Conservation (phyloP, 768 basidiomycete genomes). For the Symmetrospora coprosmae region DNA sequence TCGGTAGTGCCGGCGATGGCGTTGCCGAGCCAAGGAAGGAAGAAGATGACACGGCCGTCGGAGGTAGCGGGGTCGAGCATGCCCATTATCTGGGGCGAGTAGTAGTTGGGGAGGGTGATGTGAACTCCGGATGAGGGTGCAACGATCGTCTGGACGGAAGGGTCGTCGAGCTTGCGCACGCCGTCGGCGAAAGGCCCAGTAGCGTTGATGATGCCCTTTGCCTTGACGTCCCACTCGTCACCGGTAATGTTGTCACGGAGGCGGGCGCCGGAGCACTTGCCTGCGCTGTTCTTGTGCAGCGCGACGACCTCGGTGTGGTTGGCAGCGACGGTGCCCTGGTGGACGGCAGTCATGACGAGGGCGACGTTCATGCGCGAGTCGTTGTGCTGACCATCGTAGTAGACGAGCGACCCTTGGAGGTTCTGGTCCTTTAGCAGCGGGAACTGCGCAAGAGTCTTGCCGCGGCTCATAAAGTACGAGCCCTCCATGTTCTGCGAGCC, state of each 20-base stretch:
- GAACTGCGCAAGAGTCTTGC: slow-evolving; percentile 83
- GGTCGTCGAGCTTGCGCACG: slow-evolving; percentile 60
- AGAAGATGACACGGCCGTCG: slow-evolving; percentile 95
- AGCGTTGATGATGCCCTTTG: slow-evolving; percentile 90
- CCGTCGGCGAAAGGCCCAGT: slow-evolving; percentile 88
- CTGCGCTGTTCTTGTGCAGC: slow-evolving; percentile 48
- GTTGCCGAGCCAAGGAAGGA: slow-evolving; percentile 96
- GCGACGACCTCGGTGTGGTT: slow-evolving; percentile 79
- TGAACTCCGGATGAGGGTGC: slow-evolving; percentile 86
- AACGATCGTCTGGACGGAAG: slow-evolving; percentile 56
- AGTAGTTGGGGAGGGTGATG: slow-evolving; percentile 93
- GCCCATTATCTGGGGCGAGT: slow-evolving; percentile 82
- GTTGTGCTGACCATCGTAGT: slow-evolving; percentile 99
- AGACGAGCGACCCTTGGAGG: slow-evolving; percentile 84
- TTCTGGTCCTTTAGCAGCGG: slow-evolving; percentile 90
- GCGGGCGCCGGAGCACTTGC: slow-evolving; percentile 55
- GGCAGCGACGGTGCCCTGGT: slow-evolving; percentile 68
- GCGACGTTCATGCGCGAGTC: slow-evolving; percentile 98
- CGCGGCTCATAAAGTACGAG: slow-evolving; percentile 87
- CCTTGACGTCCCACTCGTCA: slow-evolving; percentile 62
- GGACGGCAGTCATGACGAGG: slow-evolving; percentile 82
- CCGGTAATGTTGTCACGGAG: slow-evolving; percentile 72
- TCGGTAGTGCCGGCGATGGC: slow-evolving; percentile 97
- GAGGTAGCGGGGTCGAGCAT: slow-evolving; percentile 87
- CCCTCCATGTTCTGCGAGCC: slow-evolving; percentile 86